Percentiles rank a stretch among this genome's conserved stretches.
phyloP scores from a whole-genome alignment of 164 flowering plant genomes.

The Magnolia sinica region DNA sequence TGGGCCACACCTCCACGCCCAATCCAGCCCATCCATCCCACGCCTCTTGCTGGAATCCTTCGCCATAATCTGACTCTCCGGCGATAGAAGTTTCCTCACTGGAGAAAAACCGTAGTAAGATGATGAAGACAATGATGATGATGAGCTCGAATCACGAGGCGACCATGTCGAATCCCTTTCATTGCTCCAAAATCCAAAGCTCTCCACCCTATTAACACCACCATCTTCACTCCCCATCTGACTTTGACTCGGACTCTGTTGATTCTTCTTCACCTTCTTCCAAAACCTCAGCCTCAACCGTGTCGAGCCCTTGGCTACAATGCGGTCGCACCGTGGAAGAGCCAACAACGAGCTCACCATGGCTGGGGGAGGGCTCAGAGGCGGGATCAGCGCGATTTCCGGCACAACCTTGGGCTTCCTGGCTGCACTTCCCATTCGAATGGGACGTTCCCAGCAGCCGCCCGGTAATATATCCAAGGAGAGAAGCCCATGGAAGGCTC shows the following conservation, averaged over 20 bases:
- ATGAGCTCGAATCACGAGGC: not conserved
- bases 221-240: not conserved
- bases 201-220: not conserved
- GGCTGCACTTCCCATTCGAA: slow-evolving; percentile 1
- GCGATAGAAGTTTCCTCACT: not conserved
- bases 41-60: not conserved
- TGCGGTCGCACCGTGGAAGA: not conserved
- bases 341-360: not conserved
- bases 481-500: slow-evolving; percentile 10
- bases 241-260: not conserved
- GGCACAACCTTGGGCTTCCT: not conserved
- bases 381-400: not conserved
- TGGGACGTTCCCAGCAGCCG: not conserved
- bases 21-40: not conserved
- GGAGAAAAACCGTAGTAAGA: not conserved
- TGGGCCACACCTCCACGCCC: not conserved
- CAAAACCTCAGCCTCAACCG: not conserved
- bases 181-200: not conserved
- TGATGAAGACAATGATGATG: not conserved
- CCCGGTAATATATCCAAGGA: slow-evolving; percentile 8
- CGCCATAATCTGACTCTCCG: not conserved
- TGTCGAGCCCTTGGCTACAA: not conserved
- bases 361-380: slow-evolving; percentile 4
- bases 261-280: not conserved
- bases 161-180: not conserved